Evolutionary conservation across 164 flowering plant genomes (phyloP).

Genomic region (Tetrastigma voinierianum): DNA sequence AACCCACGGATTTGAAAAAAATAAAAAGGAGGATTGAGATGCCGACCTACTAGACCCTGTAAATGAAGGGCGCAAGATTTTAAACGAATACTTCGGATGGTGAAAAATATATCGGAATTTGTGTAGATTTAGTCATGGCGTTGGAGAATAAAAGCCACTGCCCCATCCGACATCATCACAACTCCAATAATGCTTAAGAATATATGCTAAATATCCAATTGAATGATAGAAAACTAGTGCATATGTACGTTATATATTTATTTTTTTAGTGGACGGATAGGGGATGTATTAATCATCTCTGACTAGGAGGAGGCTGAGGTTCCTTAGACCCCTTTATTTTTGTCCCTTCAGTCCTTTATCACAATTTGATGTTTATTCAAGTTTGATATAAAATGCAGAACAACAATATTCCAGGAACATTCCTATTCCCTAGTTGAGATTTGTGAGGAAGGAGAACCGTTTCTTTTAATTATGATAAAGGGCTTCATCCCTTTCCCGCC

Average conservation of each 20-base stretch:
- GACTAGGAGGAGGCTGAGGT: neutral
- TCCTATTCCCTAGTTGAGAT: neutral
- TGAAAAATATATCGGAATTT: neutral
- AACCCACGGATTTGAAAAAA: too few relatives aligned
- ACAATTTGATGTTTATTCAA: neutral
- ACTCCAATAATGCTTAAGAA: slow-evolving; percentile 4
- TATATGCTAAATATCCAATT: slow-evolving; percentile 5
- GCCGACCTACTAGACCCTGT: neutral
- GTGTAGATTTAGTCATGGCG: neutral
- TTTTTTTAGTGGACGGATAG: neutral
- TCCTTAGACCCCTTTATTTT: neutral
- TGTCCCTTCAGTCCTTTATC: neutral
- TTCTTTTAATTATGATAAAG: too few relatives aligned
- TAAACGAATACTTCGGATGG: neutral
- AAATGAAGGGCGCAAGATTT: neutral
- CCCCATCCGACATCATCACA: neutral
- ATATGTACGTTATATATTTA: neutral
- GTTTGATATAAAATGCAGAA: neutral
- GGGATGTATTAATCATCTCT: neutral
- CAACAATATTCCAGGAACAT: neutral
- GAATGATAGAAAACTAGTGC: neutral
- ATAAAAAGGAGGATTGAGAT: too few relatives aligned
- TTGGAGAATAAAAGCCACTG: neutral
- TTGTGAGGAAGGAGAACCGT: too few relatives aligned
- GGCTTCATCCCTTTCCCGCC: too few relatives aligned